phyloP scores from a whole-genome alignment of 2,329 filamentous ascomycete genomes.

The Sporothrix variecibatus region DNA sequence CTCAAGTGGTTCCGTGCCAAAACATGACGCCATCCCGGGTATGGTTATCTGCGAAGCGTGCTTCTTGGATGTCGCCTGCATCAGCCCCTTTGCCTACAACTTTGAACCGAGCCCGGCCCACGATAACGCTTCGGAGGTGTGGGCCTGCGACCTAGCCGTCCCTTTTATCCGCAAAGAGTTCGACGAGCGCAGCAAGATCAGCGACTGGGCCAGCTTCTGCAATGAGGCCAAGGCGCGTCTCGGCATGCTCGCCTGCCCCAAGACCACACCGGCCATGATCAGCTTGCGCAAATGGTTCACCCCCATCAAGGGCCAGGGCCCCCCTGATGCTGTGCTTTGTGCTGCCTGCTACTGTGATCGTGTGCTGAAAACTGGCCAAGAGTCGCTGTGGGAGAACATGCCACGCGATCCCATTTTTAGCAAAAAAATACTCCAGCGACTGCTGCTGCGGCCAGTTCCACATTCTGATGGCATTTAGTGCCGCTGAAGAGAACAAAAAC shows the following conservation, averaged over 20 bases:
- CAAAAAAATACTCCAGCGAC: conserved; percentile 24
- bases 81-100: conserved; percentile 35
- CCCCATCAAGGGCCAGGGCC: conserved; percentile 34
- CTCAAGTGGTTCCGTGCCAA: conserved; percentile 40
- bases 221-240: conserved; percentile 34
- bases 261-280: neutral
- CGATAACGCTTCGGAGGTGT: conserved; percentile 33
- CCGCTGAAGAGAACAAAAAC: conserved; percentile 37
- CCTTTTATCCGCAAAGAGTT: conserved; percentile 39
- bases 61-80: conserved; percentile 39
- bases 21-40: conserved; percentile 36
- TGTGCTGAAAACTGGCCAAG: conserved; percentile 35
- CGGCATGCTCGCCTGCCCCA: conserved; percentile 21
- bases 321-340: conserved; percentile 39
- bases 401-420: conserved; percentile 31
- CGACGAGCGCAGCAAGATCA: conserved; percentile 31
- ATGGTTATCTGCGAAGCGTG: conserved; percentile 45
- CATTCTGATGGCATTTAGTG: conserved; percentile 37
- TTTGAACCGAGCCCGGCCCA: conserved; percentile 37
- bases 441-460: conserved; percentile 37
- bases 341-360: conserved; percentile 44
- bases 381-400: conserved; percentile 29
- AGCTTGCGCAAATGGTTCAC: conserved; percentile 38
- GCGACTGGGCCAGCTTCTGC: conserved; percentile 41
- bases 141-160: conserved; percentile 42